Evolutionary conservation across 345 rosid genomes (phyloP).

Genomic region (Aurinia saxatilis): DNA sequence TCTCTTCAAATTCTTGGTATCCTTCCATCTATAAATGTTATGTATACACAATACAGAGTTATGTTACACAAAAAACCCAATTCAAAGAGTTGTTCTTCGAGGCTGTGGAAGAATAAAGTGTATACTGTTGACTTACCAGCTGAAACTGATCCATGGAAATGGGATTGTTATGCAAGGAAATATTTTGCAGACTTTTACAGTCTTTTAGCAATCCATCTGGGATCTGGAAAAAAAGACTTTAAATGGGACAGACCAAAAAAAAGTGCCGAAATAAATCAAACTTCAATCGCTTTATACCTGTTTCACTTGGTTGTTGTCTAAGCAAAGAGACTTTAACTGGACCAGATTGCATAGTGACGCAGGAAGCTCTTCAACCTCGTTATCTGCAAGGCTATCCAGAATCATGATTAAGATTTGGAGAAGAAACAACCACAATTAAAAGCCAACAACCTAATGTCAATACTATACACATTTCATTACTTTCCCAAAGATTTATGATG

Average conservation of each 20-base stretch:
- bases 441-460: not conserved
- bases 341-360: conserved; percentile 68
- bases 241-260: not conserved
- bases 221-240: conserved; percentile 41
- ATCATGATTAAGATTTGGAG: conserved; percentile 18
- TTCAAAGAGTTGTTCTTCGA: not conserved
- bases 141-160: conserved; percentile 92
- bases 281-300: conserved; percentile 39
- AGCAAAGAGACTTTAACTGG: conserved; percentile 70
- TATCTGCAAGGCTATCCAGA: conserved; percentile 55
- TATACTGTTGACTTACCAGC: conserved; percentile 40
- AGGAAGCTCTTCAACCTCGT: conserved; percentile 70
- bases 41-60: not conserved
- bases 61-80: not conserved
- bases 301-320: conserved; percentile 62
- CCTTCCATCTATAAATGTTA: conserved; percentile 77
- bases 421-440: not conserved
- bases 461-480: no score
- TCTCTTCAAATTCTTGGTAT: conserved; percentile 75
- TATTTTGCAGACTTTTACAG: conserved; percentile 81
- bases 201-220: conserved; percentile 67
- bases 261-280: not conserved
- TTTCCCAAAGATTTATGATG: not conserved
- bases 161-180: conserved; percentile 83
- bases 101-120: not conserved